These are phyloP conservation scores for Protomyces pachydermus DNA, from an alignment of 1,139 yeast genomes.

Conservation along the genomic window DNA sequence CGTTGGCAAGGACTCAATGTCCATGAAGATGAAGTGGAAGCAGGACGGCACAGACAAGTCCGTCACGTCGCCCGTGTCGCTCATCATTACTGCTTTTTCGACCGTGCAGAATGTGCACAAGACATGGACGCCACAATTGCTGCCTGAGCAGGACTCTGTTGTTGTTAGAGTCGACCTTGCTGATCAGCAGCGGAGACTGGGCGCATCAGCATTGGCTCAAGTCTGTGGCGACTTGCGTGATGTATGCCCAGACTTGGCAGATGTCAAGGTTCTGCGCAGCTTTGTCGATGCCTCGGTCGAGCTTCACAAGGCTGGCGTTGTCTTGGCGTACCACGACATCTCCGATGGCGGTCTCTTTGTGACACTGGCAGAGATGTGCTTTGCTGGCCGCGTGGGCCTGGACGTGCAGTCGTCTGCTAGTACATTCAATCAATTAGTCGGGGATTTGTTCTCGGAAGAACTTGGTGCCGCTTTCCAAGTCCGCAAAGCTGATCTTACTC, in stretches of 20 bases:
- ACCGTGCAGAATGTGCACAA: conserved; percentile 78
- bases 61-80: conserved; percentile 92
- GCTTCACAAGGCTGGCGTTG: conserved; percentile 63
- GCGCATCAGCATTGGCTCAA: conserved; percentile 94
- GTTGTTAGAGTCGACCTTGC: conserved; percentile 81
- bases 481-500: conserved; percentile 48
- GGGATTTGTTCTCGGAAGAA: conserved; percentile 75
- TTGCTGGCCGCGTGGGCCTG: conserved; percentile 88
- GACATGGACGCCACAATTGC: conserved; percentile 92
- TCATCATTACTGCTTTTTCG: conserved; percentile 85
- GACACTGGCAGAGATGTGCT: conserved; percentile 90
- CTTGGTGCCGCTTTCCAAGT: conserved; percentile 96
- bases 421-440: conserved; percentile 35
- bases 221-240: conserved; percentile 84
- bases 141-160: conserved; percentile 47
- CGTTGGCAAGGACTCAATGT: conserved; percentile 98
- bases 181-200: conserved; percentile 53
- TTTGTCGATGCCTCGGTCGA: conserved; percentile 65
- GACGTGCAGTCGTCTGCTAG: conserved; percentile 40
- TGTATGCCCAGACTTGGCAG: conserved; percentile 76
- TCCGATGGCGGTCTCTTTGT: conserved; percentile 95
- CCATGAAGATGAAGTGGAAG: conserved; percentile 99
- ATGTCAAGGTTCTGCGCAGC: conserved; percentile 55
- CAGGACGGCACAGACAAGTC: conserved; percentile 50
- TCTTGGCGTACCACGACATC: conserved; percentile 89